phyloP scores from a whole-genome alignment of 345 rosid genomes.

The Citrus australasica region DNA sequence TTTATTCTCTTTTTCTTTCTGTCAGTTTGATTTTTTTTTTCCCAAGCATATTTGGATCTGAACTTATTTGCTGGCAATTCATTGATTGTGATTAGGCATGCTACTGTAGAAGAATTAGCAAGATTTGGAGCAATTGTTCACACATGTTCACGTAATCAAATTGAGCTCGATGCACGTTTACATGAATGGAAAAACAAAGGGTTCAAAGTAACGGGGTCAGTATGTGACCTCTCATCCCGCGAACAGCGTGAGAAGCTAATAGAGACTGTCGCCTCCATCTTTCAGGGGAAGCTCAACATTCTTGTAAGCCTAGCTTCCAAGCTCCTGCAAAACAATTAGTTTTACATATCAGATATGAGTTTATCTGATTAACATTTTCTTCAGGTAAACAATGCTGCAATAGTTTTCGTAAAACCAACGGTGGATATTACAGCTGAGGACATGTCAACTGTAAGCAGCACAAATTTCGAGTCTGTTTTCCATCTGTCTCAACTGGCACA shows the following conservation, averaged over 20 bases:
- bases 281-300: constrained; percentile 51
- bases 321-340: background rate
- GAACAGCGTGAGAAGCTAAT: constrained; percentile 40
- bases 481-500: constrained; percentile 41
- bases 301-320: constrained; percentile 32
- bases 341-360: background rate
- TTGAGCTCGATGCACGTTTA: background rate
- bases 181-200: constrained; percentile 45
- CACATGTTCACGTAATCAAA: constrained; percentile 6
- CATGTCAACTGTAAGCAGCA: background rate
- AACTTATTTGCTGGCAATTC: background rate
- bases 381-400: background rate
- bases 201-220: constrained; percentile 47
- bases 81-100: background rate
- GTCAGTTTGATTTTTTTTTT: background rate
- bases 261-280: constrained; percentile 37
- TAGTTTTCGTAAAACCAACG: background rate
- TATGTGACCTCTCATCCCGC: constrained; percentile 30
- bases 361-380: background rate
- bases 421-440: background rate
- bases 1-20: background rate
- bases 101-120: constrained; percentile 10
- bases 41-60: background rate
- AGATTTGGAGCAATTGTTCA: constrained; percentile 6
- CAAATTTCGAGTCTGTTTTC: constrained; percentile 2